Evolutionary conservation across 441 rosid species (phyloP), one percentile per base, ranked within the genome.

Genomic region (Euphorbia corollata): DNA sequence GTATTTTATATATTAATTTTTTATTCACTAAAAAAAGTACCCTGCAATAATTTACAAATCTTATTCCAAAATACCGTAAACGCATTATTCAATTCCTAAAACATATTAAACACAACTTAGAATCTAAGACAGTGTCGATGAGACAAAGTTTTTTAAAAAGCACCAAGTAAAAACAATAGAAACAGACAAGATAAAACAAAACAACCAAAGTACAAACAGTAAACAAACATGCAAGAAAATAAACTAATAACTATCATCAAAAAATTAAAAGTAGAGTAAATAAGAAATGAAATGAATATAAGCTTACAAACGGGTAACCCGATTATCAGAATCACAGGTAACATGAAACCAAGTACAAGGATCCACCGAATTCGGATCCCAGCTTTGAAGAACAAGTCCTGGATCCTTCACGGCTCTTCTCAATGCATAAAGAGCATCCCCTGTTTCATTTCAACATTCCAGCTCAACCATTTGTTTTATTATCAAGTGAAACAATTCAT

Each of bases 261-360:
- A 4, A 20, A 13, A 41, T 41, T 11, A 45, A 23, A 53, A 38
- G 39, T 8, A 3, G 38, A 32, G 27, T n/a, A n/a, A 22, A 59
- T 15, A 27, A 27, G 32, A 27, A 27, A 27, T 27, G 32, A 27
- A 27, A 27, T 27, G n/a, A 23, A 6, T 47, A 18, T 8, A 41
- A 13, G 63, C 82, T 4, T 72, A 79, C 85, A 83, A 5, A 8
- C 0, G 24, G 41, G 41, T 36, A 36, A 81, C 56, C 8, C 32
- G 45, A 73, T 81, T 75, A 0, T 79, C 0, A 7, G 0, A 0
- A 71, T 81, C 71, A 72, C 87, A 83, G 19, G 78, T 77, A 61
- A 83, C 19, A 16, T 83, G 87, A 53, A 20, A 45, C 87, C 87
- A 81, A 41, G 75, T 38, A 72, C 87, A 83, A 27, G 87, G 85